Base-by-base conservation (phyloP, 495 filamentous ascomycete genomes). In the Aspergillus sclerotioniger region DNA sequence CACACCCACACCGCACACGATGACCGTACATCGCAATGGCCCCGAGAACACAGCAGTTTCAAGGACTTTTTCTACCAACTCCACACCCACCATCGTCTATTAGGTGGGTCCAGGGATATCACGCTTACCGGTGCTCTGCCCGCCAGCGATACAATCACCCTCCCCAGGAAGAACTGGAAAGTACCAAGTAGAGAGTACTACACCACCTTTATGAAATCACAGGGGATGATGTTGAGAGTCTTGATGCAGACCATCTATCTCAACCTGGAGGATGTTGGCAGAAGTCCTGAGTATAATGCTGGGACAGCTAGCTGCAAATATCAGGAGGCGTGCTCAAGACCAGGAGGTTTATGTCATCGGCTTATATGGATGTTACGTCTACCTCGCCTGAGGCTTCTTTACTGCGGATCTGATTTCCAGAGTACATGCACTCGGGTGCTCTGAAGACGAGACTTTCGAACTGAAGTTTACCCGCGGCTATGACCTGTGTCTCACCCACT, bases 261-360 rank as follows among this genome's bases (percentile, higher is more conserved):
- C 15, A 50, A 39, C 13, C 44, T 56, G 10, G 54, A 56, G 17
- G 17, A 20, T 15, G 10, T 32, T 59, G 5, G 16, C 8, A 3
- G 57, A 59, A 41, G 53, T 44, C 17, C 50, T 59, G n/a, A 52
- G 57, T 19, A 43, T 59, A 17, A 59, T 59, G 57, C 25, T 59
- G 17, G 50, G 50, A 3, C 57, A 59, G 29, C 50, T 59, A 0
- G 57, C 39, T 6, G 35, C 41, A 16, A 59, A 59, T 35, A 17
- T 59, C 50, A 20, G 16, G 15, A n/a, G 37, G n/a, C 12, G 17
- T 12, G 6, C 3, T 31, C 33, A 9, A 2, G 35, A 45, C 6
- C 37, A 41, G 37, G 37, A 41, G 39, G 12, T 37, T 16, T 49
- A 48, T 21, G 45, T 56, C 2, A 21, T 56, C 15, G 54, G 54